phyloP scores from a whole-genome alignment of 352 stramenopile species.

The Ophiocytium majus region DNA sequence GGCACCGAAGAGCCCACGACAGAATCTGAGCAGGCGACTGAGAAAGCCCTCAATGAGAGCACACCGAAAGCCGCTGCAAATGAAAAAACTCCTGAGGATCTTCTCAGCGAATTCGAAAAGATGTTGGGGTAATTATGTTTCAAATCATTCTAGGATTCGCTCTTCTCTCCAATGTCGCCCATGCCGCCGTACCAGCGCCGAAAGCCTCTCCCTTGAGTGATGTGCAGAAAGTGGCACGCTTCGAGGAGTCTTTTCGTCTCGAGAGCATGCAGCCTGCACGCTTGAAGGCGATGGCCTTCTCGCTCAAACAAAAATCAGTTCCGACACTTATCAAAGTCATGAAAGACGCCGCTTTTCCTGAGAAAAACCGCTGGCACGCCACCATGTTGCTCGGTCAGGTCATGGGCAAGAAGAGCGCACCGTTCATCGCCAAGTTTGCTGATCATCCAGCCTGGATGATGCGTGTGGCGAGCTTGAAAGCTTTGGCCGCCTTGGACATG shows the following conservation, averaged over 20 bases:
- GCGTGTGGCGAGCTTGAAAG: background rate
- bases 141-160: background rate
- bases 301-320: background rate
- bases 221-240: background rate
- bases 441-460: slow-evolving; percentile 12
- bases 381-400: slow-evolving; percentile 11
- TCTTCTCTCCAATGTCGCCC: background rate
- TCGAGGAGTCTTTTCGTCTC: background rate
- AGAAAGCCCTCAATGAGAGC: background rate
- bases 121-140: slow-evolving; percentile 5
- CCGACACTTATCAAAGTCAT: slow-evolving; percentile 3
- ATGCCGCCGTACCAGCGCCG: background rate
- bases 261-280: background rate
- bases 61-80: background rate
- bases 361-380: slow-evolving; percentile 8
- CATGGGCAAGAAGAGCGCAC: background rate
- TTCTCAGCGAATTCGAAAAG: slow-evolving; percentile 1
- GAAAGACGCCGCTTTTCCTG: background rate
- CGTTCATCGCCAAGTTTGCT: slow-evolving; percentile 14
- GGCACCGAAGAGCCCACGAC: background rate
- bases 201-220: background rate
- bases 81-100: slow-evolving; percentile 20
- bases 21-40: background rate
- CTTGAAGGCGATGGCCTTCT: background rate
- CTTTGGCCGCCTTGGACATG: background rate